Base-by-base conservation (phyloP, 352 stramenopile genomes). In the Thalassiosira exigua region DNA sequence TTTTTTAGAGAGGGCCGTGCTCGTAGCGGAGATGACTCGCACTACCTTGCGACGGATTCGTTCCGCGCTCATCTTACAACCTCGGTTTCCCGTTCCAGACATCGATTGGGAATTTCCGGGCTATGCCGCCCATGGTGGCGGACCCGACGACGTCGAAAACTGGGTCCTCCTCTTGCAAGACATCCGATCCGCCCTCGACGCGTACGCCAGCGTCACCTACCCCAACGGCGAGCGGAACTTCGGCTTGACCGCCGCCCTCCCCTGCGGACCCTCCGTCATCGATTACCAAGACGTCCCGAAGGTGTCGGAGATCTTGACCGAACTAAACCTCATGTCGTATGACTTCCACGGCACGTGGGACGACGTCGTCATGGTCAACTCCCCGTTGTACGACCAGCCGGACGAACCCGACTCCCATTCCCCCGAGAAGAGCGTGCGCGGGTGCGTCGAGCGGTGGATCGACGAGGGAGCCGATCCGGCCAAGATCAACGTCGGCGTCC, bases 321-420 rank as follows among this genome's bases (percentile, higher is more conserved):
- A 84, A 56, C 29, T 87, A 11, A 78, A 76, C 36, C 60, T 87
- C 3, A 87, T 84, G 74, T 73, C 68, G 0, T 87, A 62, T 59
- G 79, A 87, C 66, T 84, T 87, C 26, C 79, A 87, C 48, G 74
- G 74, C 1, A 69, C 51, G 1, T 87, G 79, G 79, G 46, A 81
- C 32, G 64, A 77, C 11, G 42, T 46, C 12, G 44, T 62, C 14
- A 74, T 73, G 0, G 69, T 87, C 4, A 87, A 87, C 54, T 42
- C 68, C 14, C 79, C 79, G 3, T n/a, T 87, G 0, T 75, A 68
- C 22, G 74, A 84, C 62, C 69, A 87, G 52, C 62, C 65, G 14
- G 4, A 4, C 22, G 53, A 81, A 17, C 5, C 4, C 46, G 50
- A 70, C 26, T 77, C 77, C 46, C 12, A 61, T 22, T 68, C 48